Evolutionary conservation across 1,284 basidiomycete genomes (phyloP).

Genomic region (Anthracocystis setariae): DNA sequence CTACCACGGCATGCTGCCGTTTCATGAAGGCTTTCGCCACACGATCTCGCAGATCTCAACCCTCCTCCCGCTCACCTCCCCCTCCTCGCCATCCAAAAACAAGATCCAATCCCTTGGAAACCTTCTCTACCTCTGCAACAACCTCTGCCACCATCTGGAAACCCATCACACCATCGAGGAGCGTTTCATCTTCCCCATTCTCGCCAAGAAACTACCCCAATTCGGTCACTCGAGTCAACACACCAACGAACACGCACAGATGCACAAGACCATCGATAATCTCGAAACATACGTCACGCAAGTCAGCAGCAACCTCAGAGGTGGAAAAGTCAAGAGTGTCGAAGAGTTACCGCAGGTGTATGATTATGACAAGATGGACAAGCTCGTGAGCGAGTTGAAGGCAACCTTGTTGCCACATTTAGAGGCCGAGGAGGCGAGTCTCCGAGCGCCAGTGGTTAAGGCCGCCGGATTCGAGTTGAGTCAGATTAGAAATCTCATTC

Average conservation of each 20-base stretch:
- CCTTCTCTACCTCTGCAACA: slow-evolving; percentile 24
- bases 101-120: slow-evolving; percentile 20
- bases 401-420: slow-evolving; percentile 50
- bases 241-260: slow-evolving; percentile 45
- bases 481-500: slow-evolving; percentile 39
- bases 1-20: slow-evolving; percentile 52
- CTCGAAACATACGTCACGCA: slow-evolving; percentile 31
- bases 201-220: slow-evolving; percentile 54
- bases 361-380: slow-evolving; percentile 33
- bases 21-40: slow-evolving; percentile 51
- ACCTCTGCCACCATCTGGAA: slow-evolving; percentile 43
- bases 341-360: slow-evolving; percentile 27
- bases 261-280: slow-evolving; percentile 36
- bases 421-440: slow-evolving; percentile 50
- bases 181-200: slow-evolving; percentile 55
- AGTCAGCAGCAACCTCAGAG: slow-evolving; percentile 7
- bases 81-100: slow-evolving; percentile 11
- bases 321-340: slow-evolving; percentile 19
- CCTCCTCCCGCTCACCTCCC: slow-evolving; percentile 19
- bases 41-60: slow-evolving; percentile 28
- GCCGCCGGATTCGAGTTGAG: slow-evolving; percentile 42
- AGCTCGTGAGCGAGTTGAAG: slow-evolving; percentile 24
- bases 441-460: slow-evolving; percentile 41
- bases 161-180: slow-evolving; percentile 63
- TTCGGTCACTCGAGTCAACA: slow-evolving; percentile 48